Conservation (phyloP, 805 yeast genomes). For the Candida tibetensis region DNA sequence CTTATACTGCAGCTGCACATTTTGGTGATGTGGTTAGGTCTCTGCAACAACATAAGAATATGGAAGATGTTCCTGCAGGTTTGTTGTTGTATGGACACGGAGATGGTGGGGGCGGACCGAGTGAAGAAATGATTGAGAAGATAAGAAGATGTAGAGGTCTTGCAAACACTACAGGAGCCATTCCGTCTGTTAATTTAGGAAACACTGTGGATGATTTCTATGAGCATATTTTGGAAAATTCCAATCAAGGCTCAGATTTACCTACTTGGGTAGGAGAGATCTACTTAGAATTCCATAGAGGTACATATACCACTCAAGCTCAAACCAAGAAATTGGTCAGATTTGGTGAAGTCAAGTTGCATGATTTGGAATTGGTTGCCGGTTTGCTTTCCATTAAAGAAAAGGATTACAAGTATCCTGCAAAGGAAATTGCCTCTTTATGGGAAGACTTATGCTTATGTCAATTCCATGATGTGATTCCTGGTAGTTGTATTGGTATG, state of each 20-base stretch:
- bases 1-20: constrained; percentile 90
- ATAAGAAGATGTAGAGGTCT: constrained; percentile 88
- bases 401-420: constrained; percentile 66
- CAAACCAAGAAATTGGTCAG: constrained; percentile 80
- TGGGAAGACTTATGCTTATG: constrained; percentile 91
- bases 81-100: constrained; percentile 87
- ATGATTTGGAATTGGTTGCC: constrained; percentile 83
- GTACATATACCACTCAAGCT: constrained; percentile 95
- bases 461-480: constrained; percentile 97
- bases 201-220: constrained; percentile 78
- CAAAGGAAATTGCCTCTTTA: constrained; percentile 57
- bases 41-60: constrained; percentile 75
- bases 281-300: constrained; percentile 93
- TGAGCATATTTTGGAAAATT: constrained; percentile 56
- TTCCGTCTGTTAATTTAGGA: constrained; percentile 83
- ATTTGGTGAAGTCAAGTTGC: constrained; percentile 67
- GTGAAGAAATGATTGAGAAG: constrained; percentile 89
- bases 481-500: constrained; percentile 93
- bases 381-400: constrained; percentile 65
- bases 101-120: constrained; percentile 99
- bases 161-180: constrained; percentile 70
- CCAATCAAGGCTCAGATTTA: constrained; percentile 62
- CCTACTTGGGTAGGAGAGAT: constrained; percentile 94
- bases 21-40: constrained; percentile 90
- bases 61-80: constrained; percentile 77